A percentile compares a stretch with the other conserved stretches of the same genome.
phyloP scores from a whole-genome alignment of 208 protist species.

The Trypanosomatidae sp. region DNA sequence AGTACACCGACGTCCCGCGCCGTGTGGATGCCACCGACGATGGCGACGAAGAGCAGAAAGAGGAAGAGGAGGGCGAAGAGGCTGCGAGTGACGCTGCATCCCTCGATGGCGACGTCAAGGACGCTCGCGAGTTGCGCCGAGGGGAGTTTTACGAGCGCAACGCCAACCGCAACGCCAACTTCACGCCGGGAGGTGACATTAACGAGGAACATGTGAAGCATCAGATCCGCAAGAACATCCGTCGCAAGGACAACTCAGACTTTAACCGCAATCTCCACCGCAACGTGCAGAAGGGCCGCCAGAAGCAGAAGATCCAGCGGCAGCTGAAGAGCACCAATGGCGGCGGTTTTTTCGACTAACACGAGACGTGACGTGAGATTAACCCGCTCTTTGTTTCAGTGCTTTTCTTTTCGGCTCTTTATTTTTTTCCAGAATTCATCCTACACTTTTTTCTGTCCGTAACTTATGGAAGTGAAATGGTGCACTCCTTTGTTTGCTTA shows the following conservation, averaged over 20 bases:
- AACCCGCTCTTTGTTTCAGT: no score
- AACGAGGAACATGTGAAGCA: constrained; percentile 72
- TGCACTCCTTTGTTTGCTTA: no score
- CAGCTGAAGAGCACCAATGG: constrained; percentile 65
- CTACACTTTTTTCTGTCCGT: no score
- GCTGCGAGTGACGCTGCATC: constrained; percentile 35
- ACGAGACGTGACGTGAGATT: no score
- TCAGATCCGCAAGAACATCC: constrained; percentile 63
- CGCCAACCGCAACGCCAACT: constrained; percentile 69
- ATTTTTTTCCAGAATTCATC: no score
- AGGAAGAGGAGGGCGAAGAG: constrained; percentile 18
- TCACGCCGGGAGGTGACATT: constrained; percentile 48
- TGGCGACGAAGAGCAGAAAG: constrained; percentile 14
- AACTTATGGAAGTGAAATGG: no score
- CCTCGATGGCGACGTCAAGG: constrained; percentile 45
- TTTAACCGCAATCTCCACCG: constrained; percentile 75
- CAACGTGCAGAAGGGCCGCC: constrained; percentile 84
- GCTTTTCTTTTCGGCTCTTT: no score
- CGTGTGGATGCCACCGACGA: not conserved
- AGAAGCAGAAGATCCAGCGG: constrained; percentile 76
- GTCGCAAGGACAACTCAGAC: constrained; percentile 58
- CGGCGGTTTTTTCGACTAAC: constrained; percentile 58
- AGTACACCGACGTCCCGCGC: constrained; percentile 8
- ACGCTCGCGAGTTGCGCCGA: constrained; percentile 36
- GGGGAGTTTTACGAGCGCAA: constrained; percentile 22